These are phyloP conservation scores for Hymenoscyphus fructigenus DNA, from an alignment of 2,329 filamentous ascomycete genomes.

Conservation along the genomic window DNA sequence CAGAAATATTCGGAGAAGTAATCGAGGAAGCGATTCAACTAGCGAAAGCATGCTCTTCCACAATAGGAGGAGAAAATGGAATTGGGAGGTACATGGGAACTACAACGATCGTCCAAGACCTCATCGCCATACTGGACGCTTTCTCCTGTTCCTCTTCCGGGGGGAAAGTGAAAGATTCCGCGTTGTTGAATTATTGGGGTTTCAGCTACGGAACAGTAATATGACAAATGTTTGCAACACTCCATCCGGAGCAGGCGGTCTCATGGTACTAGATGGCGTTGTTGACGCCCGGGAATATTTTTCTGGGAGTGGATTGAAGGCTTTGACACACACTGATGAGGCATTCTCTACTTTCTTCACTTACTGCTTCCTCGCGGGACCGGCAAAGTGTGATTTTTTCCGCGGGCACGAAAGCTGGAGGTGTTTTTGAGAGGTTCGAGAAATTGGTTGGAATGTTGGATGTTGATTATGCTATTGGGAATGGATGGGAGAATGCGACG, in stretches of 20 bases:
- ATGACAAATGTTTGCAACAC: conserved; percentile 44
- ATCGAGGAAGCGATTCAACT: not conserved
- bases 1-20: not conserved
- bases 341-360: not conserved
- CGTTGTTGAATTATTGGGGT: conserved; percentile 47
- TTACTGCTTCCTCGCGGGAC: not conserved
- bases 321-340: not conserved
- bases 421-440: not conserved
- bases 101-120: not conserved
- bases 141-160: conserved; percentile 13
- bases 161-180: conserved; percentile 11
- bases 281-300: conserved; percentile 16
- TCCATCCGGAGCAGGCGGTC: conserved; percentile 43
- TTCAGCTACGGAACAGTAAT: conserved; percentile 49
- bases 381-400: not conserved
- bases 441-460: not conserved
- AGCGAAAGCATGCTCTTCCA: not conserved
- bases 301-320: not conserved
- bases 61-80: not conserved
- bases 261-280: conserved; percentile 38
- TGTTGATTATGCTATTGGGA: not conserved
- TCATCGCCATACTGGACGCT: conserved; percentile 32
- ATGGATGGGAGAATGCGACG: not conserved
- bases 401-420: not conserved
- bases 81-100: not conserved